Evolutionary conservation across 2,329 filamentous ascomycete species (phyloP).

Genomic region (Colletotrichum sp.): DNA sequence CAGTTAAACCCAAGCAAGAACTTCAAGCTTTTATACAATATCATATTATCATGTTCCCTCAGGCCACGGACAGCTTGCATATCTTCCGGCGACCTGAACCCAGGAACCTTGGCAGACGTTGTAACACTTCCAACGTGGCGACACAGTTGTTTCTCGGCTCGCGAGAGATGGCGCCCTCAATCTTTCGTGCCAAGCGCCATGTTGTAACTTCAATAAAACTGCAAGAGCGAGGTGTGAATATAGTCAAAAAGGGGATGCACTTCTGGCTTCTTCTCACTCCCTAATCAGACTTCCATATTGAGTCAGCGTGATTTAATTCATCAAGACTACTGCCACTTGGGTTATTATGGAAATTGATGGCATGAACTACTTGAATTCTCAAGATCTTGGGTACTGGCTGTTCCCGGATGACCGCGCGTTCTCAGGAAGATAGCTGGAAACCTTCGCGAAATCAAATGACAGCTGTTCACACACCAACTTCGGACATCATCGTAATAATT

Average conservation of each 20-base stretch:
- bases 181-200: neutral
- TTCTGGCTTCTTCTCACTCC: neutral
- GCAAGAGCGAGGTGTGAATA: neutral
- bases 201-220: neutral
- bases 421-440: neutral
- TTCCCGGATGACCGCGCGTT: neutral
- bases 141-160: neutral
- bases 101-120: neutral
- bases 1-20: neutral
- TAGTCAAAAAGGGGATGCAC: neutral
- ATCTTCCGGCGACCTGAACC: neutral
- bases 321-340: neutral
- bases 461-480: neutral
- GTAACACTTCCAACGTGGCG: neutral
- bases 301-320: neutral
- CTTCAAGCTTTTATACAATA: neutral
- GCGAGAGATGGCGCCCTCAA: neutral
- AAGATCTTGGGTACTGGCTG: neutral
- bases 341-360: neutral
- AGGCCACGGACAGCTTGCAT: neutral
- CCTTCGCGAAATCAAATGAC: neutral
- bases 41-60: neutral
- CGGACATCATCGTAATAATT: neutral
- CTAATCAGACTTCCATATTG: neutral
- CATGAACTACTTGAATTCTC: neutral